A percentile compares a stretch with the other conserved stretches of the same genome.
phyloP scores from a whole-genome alignment of 2,329 filamentous ascomycete species.

The Botrytis galanthina region DNA sequence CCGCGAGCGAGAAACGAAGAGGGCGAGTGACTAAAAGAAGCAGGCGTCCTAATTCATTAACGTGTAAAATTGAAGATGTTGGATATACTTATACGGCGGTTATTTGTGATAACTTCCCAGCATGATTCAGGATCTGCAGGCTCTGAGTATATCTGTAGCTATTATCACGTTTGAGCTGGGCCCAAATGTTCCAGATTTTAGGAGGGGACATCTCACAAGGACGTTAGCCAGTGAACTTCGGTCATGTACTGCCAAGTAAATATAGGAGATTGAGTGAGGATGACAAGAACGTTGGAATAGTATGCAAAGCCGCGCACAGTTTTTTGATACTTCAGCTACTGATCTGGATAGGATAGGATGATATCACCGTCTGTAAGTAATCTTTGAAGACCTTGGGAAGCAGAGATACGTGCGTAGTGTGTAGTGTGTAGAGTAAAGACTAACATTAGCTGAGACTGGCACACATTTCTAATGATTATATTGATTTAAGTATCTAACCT shows the following conservation, averaged over 20 bases:
- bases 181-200: neutral
- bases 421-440: neutral
- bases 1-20: slow-evolving; percentile 35
- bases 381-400: neutral
- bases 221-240: neutral
- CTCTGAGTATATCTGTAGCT: neutral
- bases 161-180: neutral
- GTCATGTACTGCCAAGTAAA: neutral
- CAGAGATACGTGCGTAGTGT: neutral
- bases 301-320: neutral
- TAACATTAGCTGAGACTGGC: neutral
- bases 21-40: neutral
- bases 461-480: neutral
- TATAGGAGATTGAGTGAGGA: neutral
- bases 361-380: neutral
- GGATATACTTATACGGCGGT: neutral
- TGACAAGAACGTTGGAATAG: neutral
- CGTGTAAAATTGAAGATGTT: neutral
- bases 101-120: neutral
- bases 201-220: neutral
- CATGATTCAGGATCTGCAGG: neutral
- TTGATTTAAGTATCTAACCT: neutral
- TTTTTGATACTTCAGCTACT: neutral
- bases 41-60: neutral
- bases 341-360: neutral